A percentile compares a stretch with the other conserved stretches of the same genome.
Conservation (phyloP, 2,329 filamentous ascomycete genomes). For the Periconia macrospinosa region DNA sequence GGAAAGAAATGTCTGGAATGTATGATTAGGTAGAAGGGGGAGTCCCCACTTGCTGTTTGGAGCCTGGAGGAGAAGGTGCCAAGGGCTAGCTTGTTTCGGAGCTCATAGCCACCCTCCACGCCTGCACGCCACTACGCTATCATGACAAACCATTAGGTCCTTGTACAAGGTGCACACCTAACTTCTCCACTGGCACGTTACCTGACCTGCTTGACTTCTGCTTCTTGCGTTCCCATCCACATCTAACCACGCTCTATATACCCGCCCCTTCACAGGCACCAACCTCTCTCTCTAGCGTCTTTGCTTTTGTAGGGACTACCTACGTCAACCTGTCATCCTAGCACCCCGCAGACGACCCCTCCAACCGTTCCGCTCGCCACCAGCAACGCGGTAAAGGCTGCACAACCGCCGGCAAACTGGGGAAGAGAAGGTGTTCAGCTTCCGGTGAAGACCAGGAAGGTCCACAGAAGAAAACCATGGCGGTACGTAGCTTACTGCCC, state of each 20-base stretch:
- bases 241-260: neutral
- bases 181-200: no score
- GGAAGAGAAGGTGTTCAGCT: conserved; percentile 42
- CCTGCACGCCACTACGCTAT: neutral
- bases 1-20: no score
- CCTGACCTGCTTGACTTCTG: no score
- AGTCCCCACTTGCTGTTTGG: no score
- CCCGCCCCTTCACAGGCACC: neutral
- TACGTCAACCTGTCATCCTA: neutral
- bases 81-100: conserved; percentile 14
- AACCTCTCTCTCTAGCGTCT: no score
- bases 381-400: conserved; percentile 25
- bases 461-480: conserved; percentile 46
- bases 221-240: no score
- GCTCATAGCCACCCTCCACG: conserved; percentile 3
- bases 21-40: no score
- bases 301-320: no score
- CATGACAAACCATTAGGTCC: no score
- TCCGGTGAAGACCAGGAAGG: conserved; percentile 41
- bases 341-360: conserved; percentile 1
- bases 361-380: conserved; percentile 10
- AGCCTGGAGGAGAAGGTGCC: neutral
- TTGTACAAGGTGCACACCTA: no score
- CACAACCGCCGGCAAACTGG: conserved; percentile 44
- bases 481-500: conserved; percentile 31